Evolutionary conservation across 2,329 filamentous ascomycete species (phyloP), one percentile per base, ranked within the genome.

Genomic region (Penicillium hesseltinei): DNA sequence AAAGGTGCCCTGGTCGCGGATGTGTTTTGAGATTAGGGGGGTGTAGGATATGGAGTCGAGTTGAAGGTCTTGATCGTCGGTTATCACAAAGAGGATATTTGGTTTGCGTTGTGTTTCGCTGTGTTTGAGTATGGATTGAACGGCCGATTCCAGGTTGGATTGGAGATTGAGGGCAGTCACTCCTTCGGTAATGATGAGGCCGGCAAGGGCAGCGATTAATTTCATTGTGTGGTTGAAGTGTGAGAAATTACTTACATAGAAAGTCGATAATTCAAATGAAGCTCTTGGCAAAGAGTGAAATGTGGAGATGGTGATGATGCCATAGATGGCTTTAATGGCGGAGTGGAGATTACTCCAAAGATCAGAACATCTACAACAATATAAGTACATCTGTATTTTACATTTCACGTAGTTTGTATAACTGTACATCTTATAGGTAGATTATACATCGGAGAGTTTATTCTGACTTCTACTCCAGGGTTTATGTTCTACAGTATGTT

Each of bases 71-170:
- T 89, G 87, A 60, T 89, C 87, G 59, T 89, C 87, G 0, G 85
- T 87, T 39, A 89, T 76, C 56, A 89, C 84, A 66, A 89, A 86
- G 21, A 90, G 75, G 45, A 89, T 82, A 61, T 89, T 89, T 0
- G 81, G 77, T 23, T 59, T 64, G 31, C 45, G 54, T 19, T 36
- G 38, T 15, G 49, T 40, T 60, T 65, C 27, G 27, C 27, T 38
- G 3, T 40, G 11, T 10, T 51, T 48, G 21, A 60, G 19, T 27
- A 59, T 42, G 6, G 61, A 56, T 23, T 66, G 57, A 13, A 66
- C 51, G 3, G 52, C 29, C 38, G 42, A 43, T 21, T 64, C 63
- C 1, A 58, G 48, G 29, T 57, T 44, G 2, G 47, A 50, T 29
- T 65, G 63, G 3, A 58, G 43, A 31, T 57, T 43, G 2, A 51